Evolutionary conservation across 2,329 filamentous ascomycete genomes (phyloP).

Genomic region (Paraphoma sp.): DNA sequence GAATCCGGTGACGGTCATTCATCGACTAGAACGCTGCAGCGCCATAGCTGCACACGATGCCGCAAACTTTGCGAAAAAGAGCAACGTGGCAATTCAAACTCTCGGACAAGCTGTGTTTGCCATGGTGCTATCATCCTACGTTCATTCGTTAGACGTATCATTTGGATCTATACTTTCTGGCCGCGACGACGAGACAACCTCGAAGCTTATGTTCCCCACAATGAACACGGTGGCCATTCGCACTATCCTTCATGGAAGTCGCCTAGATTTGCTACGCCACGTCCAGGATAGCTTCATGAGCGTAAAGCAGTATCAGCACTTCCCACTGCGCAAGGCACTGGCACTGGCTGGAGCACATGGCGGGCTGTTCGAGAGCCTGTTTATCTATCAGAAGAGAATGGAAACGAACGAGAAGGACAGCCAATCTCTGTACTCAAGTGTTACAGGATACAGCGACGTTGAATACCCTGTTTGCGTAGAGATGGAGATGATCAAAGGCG

Average conservation of each 20-base stretch:
- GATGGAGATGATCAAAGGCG: slow-evolving; percentile 67
- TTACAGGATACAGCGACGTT: slow-evolving; percentile 69
- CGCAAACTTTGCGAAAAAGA: slow-evolving; percentile 67
- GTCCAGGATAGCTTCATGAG: slow-evolving; percentile 73
- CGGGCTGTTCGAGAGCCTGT: slow-evolving; percentile 68
- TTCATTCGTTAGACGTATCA: slow-evolving; percentile 72
- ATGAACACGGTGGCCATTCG: slow-evolving; percentile 90
- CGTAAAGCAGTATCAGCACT: slow-evolving; percentile 76
- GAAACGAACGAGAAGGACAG: slow-evolving; percentile 31
- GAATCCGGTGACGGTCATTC: slow-evolving; percentile 23
- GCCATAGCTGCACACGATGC: slow-evolving; percentile 51
- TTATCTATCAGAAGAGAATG: slow-evolving; percentile 67
- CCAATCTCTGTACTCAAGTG: slow-evolving; percentile 64
- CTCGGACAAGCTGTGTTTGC: slow-evolving; percentile 81
- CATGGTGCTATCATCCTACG: slow-evolving; percentile 69
- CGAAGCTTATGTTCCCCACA: slow-evolving; percentile 78
- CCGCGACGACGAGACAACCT: slow-evolving; percentile 74
- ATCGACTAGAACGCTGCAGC: slow-evolving; percentile 58
- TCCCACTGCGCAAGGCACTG: slow-evolving; percentile 75
- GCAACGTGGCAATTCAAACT: slow-evolving; percentile 76
- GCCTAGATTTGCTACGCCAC: slow-evolving; percentile 70
- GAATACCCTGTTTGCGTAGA: slow-evolving; percentile 86
- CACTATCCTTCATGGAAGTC: slow-evolving; percentile 72
- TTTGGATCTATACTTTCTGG: slow-evolving; percentile 88
- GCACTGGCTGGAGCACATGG: slow-evolving; percentile 55